Conservation (phyloP, 495 filamentous ascomycete genomes). For the Pseudomonodictys pantanalensis region DNA sequence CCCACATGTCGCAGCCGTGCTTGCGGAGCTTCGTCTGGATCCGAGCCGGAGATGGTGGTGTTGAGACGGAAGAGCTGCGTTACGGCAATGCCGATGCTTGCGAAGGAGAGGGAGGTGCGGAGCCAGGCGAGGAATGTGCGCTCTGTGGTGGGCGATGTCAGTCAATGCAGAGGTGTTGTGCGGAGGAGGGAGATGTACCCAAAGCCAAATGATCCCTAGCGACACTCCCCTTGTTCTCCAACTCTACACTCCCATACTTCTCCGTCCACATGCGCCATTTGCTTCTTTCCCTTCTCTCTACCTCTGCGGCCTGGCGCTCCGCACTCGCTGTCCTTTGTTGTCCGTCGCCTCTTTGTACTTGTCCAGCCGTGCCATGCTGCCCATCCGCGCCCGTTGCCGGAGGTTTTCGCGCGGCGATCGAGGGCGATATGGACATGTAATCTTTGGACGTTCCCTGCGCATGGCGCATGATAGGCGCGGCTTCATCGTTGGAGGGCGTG, state of each 20-base stretch:
- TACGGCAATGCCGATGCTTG: conserved; percentile 91
- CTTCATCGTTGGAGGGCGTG: conserved; percentile 11
- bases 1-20: conserved; percentile 66
- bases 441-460: conserved; percentile 1
- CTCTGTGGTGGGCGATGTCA: conserved; percentile 52
- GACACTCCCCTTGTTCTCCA: conserved; percentile 96
- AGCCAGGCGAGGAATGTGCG: conserved; percentile 97
- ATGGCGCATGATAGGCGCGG: conserved; percentile 25
- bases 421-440: conserved; percentile 27
- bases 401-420: conserved; percentile 10
- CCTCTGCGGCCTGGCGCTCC: conserved; percentile 7
- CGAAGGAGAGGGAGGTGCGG: conserved; percentile 91
- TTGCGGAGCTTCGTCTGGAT: conserved; percentile 16
- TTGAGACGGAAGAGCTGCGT: conserved; percentile 96
- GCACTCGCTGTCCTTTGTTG: conserved; percentile 24
- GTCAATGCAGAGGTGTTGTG: not conserved
- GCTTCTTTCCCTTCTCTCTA: conserved; percentile 33
- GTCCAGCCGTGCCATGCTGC: not conserved
- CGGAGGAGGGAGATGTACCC: conserved; percentile 54
- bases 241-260: conserved; percentile 77
- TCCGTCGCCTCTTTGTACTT: conserved; percentile 19
- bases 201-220: conserved; percentile 92
- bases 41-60: conserved; percentile 51
- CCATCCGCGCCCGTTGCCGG: not conserved
- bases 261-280: conserved; percentile 56